These are phyloP conservation scores for Sophora flavescens DNA, from an alignment of 306 rosid species.

Conservation along the genomic window DNA sequence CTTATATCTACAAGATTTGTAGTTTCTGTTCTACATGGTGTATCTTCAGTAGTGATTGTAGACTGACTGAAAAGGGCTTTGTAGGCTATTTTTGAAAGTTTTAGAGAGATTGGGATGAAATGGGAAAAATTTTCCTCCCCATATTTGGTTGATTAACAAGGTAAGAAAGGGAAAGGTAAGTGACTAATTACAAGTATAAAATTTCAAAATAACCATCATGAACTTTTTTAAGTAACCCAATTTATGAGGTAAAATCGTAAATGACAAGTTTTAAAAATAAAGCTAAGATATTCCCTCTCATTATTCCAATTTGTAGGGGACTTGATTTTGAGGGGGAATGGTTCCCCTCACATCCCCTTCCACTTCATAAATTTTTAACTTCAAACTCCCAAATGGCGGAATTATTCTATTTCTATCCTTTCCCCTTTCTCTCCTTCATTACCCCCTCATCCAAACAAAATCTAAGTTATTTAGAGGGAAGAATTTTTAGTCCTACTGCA, in stretches of 20 bases:
- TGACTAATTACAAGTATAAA: background rate
- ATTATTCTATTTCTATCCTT: background rate
- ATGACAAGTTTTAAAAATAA: background rate
- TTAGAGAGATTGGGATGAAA: background rate
- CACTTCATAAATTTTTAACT: slow-evolving; percentile 12
- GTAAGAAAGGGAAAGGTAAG: slow-evolving; percentile 27
- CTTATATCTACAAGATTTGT: background rate
- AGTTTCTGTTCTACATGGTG: slow-evolving; percentile 23
- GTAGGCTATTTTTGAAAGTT: slow-evolving; percentile 13
- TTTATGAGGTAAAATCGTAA: background rate
- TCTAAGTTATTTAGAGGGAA: no score
- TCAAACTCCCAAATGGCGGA: background rate
- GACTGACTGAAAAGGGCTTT: slow-evolving; percentile 1
- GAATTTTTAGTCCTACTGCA: no score
- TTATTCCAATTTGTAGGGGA: slow-evolving; percentile 2
- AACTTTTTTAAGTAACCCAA: slow-evolving; percentile 9
- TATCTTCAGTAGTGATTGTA: background rate
- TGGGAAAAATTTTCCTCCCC: background rate
- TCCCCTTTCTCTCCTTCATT: no score
- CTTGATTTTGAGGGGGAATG: slow-evolving; percentile 16
- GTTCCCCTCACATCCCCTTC: slow-evolving; percentile 24
- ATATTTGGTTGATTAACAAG: slow-evolving; percentile 24
- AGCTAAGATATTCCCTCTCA: slow-evolving; percentile 3
- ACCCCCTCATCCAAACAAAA: no score
- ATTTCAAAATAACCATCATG: background rate